A percentile compares a stretch with the other conserved stretches of the same genome.
These are phyloP conservation scores for Amanita jacksonii DNA, from an alignment of 768 basidiomycete species.

Conservation along the genomic window DNA sequence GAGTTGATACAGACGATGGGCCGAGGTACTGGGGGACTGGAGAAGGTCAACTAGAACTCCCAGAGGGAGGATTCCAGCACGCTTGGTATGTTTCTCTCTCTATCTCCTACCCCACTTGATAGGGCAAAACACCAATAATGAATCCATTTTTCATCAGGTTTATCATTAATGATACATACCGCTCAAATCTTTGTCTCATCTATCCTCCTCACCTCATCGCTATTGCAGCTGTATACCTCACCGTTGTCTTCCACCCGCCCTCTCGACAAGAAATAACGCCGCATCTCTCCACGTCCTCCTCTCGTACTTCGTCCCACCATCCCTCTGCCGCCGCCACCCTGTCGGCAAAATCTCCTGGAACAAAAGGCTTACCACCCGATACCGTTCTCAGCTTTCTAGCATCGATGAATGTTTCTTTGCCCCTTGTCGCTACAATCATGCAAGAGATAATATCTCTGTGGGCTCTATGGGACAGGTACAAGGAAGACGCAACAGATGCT, in stretches of 20 bases:
- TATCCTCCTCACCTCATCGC: slow-evolving; percentile 95
- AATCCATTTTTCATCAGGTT: slow-evolving; percentile 50
- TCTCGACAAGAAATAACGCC: slow-evolving; percentile 35
- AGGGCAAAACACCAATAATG: neutral
- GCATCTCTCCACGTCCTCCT: slow-evolving; percentile 17
- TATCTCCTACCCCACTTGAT: neutral
- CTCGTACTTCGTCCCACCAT: slow-evolving; percentile 8
- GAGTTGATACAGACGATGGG: slow-evolving; percentile 39
- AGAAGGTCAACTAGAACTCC: slow-evolving; percentile 68
- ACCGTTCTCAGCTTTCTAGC: slow-evolving; percentile 73
- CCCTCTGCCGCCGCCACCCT: slow-evolving; percentile 17
- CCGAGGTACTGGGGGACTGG: slow-evolving; percentile 74
- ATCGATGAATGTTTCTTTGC: slow-evolving; percentile 75
- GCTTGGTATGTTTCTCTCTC: slow-evolving; percentile 64
- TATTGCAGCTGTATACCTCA: slow-evolving; percentile 84
- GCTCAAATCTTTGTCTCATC: slow-evolving; percentile 87
- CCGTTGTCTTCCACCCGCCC: slow-evolving; percentile 63
- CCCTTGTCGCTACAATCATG: slow-evolving; percentile 71
- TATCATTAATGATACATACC: slow-evolving; percentile 93
- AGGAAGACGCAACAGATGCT: slow-evolving; percentile 40
- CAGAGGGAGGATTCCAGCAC: slow-evolving; percentile 72
- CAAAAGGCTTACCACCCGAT: slow-evolving; percentile 39
- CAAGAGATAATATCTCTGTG: slow-evolving; percentile 91
- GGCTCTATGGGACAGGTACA: slow-evolving; percentile 80
- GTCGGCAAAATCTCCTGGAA: slow-evolving; percentile 13